These are phyloP conservation scores for Cicer chorassanicum DNA, from an alignment of 306 rosid species.

Conservation along the genomic window DNA sequence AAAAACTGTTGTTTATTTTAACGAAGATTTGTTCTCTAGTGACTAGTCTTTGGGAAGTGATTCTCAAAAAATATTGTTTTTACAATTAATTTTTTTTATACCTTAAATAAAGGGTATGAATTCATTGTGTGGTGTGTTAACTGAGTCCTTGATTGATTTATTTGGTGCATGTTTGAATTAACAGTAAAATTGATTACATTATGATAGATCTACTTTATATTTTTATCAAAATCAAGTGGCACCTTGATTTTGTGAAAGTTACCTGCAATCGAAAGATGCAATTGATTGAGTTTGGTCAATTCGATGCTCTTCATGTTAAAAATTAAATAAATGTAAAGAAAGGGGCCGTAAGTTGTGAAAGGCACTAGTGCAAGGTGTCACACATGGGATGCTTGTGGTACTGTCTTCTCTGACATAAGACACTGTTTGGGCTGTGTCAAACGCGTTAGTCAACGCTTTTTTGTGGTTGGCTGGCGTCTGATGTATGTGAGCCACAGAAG, in stretches of 20 bases:
- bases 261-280: too few species aligned
- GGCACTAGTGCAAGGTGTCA: slow-evolving; percentile 16
- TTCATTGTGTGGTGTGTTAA: not conserved
- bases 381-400: slow-evolving; percentile 28
- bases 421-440: not conserved
- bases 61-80: not conserved
- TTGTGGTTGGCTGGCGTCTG: slow-evolving; percentile 41
- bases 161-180: not conserved
- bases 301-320: not conserved
- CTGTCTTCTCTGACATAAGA: slow-evolving; percentile 42
- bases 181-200: too few species aligned
- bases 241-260: too few species aligned
- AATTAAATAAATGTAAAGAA: slow-evolving; percentile 5
- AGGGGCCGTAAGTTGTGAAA: not conserved
- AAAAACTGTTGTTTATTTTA: not conserved
- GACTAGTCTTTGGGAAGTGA: not conserved
- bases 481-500: not conserved
- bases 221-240: too few species aligned
- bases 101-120: not conserved
- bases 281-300: not conserved
- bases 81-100: not conserved
- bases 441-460: slow-evolving; percentile 55
- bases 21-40: not conserved
- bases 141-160: too few species aligned
- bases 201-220: too few species aligned